A percentile compares a stretch with the other conserved stretches of the same genome.
phyloP scores from a whole-genome alignment of 176 grass and related monocot genomes.

The Elymus sibiricus region DNA sequence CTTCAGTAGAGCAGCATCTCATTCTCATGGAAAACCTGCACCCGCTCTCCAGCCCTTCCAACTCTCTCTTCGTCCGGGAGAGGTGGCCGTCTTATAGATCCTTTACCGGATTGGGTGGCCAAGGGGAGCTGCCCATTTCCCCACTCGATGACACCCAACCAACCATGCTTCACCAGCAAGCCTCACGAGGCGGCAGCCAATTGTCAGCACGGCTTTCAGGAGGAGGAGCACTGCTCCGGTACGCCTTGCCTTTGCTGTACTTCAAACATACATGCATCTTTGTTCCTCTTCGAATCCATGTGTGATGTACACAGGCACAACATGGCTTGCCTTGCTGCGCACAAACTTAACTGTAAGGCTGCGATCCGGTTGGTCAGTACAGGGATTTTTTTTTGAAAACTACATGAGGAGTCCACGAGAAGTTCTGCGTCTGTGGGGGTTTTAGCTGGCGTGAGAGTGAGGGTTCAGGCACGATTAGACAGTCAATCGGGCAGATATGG shows the following conservation, averaged over 20 bases:
- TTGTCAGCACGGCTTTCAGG: constrained; percentile 14
- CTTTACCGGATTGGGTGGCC: constrained; percentile 41
- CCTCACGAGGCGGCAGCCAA: constrained; percentile 33
- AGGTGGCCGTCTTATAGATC: constrained; percentile 48
- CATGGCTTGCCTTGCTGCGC: constrained; percentile 14
- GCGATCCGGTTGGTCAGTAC: constrained; percentile 3
- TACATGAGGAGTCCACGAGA: constrained; percentile 5
- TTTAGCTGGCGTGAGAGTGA: constrained; percentile 1
- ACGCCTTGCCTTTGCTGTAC: constrained; percentile 31
- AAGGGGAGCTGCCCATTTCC: constrained; percentile 44
- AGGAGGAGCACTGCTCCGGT: constrained; percentile 19
- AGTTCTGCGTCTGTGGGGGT: not conserved
- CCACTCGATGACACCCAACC: constrained; percentile 59
- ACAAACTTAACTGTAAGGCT: constrained; percentile 17
- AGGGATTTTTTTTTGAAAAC: no score
- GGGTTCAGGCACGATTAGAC: not conserved
- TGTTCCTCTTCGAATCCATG: constrained; percentile 1
- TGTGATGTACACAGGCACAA: constrained; percentile 28
- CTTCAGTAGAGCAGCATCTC: not conserved
- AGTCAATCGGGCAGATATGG: not conserved
- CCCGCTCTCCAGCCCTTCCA: constrained; percentile 12
- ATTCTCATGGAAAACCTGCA: not conserved
- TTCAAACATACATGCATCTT: constrained; percentile 27
- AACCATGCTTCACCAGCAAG: constrained; percentile 81
- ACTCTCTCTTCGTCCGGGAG: constrained; percentile 19